phyloP scores from a whole-genome alignment of 805 yeast species.

The Ogataea haglerorum region DNA sequence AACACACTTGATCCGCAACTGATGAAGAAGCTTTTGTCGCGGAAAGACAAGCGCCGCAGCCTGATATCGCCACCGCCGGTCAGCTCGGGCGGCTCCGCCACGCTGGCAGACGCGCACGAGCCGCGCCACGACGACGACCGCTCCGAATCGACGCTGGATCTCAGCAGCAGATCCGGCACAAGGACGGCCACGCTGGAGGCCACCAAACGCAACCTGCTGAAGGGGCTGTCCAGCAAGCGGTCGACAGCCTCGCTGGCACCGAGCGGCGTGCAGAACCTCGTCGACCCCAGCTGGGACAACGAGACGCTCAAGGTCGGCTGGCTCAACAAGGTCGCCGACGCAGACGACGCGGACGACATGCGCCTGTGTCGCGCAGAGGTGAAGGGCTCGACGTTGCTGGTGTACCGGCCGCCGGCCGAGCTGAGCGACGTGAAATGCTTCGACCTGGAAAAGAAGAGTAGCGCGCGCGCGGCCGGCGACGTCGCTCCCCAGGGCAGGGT shows the following conservation, averaged over 20 bases:
- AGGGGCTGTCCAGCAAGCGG: constrained; percentile 18
- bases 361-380: constrained; percentile 62
- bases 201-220: constrained; percentile 15
- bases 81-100: constrained; percentile 2
- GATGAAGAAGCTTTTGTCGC: constrained; percentile 34
- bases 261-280: constrained; percentile 15
- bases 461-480: neutral
- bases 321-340: constrained; percentile 47
- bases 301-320: constrained; percentile 51
- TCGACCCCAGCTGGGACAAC: constrained; percentile 33
- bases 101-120: constrained; percentile 12
- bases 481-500: neutral
- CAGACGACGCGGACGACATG: constrained; percentile 32
- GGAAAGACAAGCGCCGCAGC: constrained; percentile 28
- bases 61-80: constrained; percentile 3
- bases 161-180: neutral
- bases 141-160: constrained; percentile 1
- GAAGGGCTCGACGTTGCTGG: constrained; percentile 59
- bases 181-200: constrained; percentile 8
- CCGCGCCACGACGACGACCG: constrained; percentile 1
- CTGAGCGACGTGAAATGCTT: constrained; percentile 39
- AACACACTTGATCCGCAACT: neutral
- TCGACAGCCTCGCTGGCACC: constrained; percentile 17
- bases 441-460: constrained; percentile 8
- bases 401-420: constrained; percentile 57